Conservation (phyloP, 2,329 filamentous ascomycete species). For the Monilinia fructicola region DNA sequence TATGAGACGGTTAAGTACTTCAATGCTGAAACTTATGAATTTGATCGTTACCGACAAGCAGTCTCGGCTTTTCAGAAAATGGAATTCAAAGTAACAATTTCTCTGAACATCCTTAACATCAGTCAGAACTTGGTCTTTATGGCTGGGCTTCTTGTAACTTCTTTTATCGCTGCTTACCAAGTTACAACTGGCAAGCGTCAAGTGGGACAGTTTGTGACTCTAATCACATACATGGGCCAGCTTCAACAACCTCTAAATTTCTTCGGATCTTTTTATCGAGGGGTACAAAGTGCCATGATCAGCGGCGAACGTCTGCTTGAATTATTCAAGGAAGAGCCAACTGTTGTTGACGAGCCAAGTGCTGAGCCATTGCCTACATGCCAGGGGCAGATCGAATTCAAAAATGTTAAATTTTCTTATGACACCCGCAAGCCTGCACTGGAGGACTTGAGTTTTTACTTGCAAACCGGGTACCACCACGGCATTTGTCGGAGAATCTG, state of each 20-base stretch:
- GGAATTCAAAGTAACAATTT: slow-evolving; percentile 74
- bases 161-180: slow-evolving; percentile 75
- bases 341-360: slow-evolving; percentile 74
- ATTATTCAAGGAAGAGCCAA: slow-evolving; percentile 93
- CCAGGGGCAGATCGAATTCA: slow-evolving; percentile 79
- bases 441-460: slow-evolving; percentile 80
- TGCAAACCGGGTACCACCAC: slow-evolving; percentile 90
- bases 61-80: slow-evolving; percentile 70
- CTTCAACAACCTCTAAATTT: slow-evolving; percentile 80
- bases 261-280: slow-evolving; percentile 93
- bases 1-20: slow-evolving; percentile 96
- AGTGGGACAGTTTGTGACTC: slow-evolving; percentile 69
- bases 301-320: slow-evolving; percentile 94
- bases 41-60: slow-evolving; percentile 67
- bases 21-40: slow-evolving; percentile 80
- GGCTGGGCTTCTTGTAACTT: slow-evolving; percentile 68
- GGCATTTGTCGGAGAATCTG: slow-evolving; percentile 93
- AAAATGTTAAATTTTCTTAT: slow-evolving; percentile 88
- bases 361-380: slow-evolving; percentile 66
- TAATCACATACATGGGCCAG: slow-evolving; percentile 77
- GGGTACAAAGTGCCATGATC: slow-evolving; percentile 95
- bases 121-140: slow-evolving; percentile 80
- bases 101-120: slow-evolving; percentile 77
- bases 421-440: slow-evolving; percentile 83
- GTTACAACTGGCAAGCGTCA: slow-evolving; percentile 64